A percentile compares a stretch with the other conserved stretches of the same genome.
Evolutionary conservation across 306 rosid genomes (phyloP).

Genomic region (Acacia confusa): DNA sequence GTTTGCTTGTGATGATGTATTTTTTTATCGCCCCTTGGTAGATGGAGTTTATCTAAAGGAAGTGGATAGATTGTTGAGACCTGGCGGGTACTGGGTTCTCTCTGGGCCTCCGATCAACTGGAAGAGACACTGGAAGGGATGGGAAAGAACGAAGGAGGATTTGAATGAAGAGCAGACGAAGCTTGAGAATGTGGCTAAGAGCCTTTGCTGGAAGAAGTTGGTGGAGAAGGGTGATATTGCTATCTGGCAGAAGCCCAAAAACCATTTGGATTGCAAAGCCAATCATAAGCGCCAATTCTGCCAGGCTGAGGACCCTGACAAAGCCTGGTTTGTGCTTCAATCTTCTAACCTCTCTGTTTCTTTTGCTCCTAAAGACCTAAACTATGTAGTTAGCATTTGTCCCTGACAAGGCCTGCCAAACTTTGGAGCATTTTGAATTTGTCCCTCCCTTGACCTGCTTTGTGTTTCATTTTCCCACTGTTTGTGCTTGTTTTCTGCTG

Average conservation of each 20-base stretch:
- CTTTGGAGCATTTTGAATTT: not conserved
- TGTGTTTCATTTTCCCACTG: not conserved
- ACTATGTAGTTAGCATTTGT: not conserved
- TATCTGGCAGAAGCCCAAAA: constrained; percentile 82
- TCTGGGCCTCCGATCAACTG: constrained; percentile 83
- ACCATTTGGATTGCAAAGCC: constrained; percentile 63
- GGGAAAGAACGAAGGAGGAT: constrained; percentile 67
- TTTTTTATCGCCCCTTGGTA: constrained; percentile 12
- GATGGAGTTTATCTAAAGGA: constrained; percentile 68
- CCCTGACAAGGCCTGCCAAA: not conserved
- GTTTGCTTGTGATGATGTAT: not conserved
- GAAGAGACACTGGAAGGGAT: constrained; percentile 66
- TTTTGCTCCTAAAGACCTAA: not conserved
- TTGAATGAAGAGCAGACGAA: constrained; percentile 57
- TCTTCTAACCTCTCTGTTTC: not conserved
- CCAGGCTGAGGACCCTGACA: constrained; percentile 52
- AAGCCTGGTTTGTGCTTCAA: constrained; percentile 57
- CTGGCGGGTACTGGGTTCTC: constrained; percentile 79
- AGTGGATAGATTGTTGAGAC: constrained; percentile 78
- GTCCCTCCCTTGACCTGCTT: not conserved
- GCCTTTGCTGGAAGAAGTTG: constrained; percentile 80
- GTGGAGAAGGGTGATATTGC: constrained; percentile 68
- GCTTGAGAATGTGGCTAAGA: constrained; percentile 62
- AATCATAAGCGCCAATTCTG: constrained; percentile 49
- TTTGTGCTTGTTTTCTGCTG: not conserved